phyloP scores from a whole-genome alignment of 1,284 basidiomycete species.

The Ustilago cynodontis region DNA sequence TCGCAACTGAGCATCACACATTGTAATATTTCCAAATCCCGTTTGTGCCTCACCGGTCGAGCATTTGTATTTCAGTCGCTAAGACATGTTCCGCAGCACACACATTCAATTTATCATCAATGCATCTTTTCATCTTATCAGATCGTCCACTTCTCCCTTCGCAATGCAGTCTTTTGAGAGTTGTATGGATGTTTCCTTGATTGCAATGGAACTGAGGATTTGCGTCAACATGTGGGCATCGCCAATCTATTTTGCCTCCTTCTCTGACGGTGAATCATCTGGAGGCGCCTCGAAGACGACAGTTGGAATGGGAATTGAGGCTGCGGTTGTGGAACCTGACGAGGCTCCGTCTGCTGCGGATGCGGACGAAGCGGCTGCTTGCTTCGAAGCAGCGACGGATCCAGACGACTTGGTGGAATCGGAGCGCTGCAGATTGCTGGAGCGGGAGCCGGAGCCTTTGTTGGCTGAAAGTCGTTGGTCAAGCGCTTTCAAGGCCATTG shows the following conservation, averaged over 20 bases:
- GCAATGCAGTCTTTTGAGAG: not conserved
- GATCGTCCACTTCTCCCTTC: not conserved
- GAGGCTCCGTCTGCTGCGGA: slow-evolving; percentile 1
- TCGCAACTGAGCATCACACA: slow-evolving; percentile 24
- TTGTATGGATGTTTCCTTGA: not conserved
- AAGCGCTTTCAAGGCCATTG: slow-evolving; percentile 92
- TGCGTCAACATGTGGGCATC: not conserved
- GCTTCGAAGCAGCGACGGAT: slow-evolving; percentile 18
- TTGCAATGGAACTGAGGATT: not conserved
- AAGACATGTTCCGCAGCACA: not conserved
- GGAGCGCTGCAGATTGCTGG: slow-evolving; percentile 27
- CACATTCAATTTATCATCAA: slow-evolving; percentile 3
- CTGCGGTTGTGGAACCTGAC: slow-evolving; percentile 16
- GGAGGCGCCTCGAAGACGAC: slow-evolving; percentile 51
- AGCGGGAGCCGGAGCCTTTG: slow-evolving; percentile 30
- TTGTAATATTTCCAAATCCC: not conserved
- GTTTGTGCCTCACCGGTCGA: not conserved
- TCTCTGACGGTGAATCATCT: slow-evolving; percentile 30
- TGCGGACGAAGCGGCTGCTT: not conserved
- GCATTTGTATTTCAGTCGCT: not conserved
- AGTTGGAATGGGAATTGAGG: slow-evolving; percentile 30
- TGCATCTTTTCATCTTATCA: not conserved
- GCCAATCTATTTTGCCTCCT: slow-evolving; percentile 17
- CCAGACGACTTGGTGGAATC: slow-evolving; percentile 33
- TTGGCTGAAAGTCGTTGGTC: slow-evolving; percentile 83